Percentiles rank a stretch among this genome's conserved stretches.
Evolutionary conservation across 208 protist genomes (phyloP).

Genomic region (Leishmania aethiopica): DNA sequence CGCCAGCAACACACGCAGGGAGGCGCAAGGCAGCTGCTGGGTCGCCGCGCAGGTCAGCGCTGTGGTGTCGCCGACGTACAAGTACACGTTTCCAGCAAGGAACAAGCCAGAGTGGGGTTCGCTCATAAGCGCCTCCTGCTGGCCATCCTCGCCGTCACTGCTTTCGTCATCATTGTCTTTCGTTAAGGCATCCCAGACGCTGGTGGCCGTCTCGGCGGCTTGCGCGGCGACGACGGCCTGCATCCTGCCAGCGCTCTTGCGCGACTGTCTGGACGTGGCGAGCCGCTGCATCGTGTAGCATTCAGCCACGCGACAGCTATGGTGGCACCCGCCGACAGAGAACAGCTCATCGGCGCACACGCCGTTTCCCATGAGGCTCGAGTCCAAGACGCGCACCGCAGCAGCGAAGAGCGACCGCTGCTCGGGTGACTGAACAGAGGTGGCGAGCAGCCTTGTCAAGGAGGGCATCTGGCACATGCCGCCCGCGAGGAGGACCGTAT

Average conservation of each 20-base stretch:
- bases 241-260: conserved; percentile 30
- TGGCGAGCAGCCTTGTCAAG: conserved; percentile 47
- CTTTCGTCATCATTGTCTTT: conserved; percentile 23
- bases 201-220: conserved; percentile 19
- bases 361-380: conserved; percentile 42
- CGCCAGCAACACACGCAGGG: conserved; percentile 46
- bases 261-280: conserved; percentile 14
- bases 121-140: conserved; percentile 5
- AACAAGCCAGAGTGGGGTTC: conserved; percentile 19
- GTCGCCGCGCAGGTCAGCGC: conserved; percentile 18
- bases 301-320: conserved; percentile 60
- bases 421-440: conserved; percentile 30
- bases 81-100: conserved; percentile 46
- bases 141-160: conserved; percentile 10
- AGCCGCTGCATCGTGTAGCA: conserved; percentile 15
- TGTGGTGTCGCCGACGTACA: conserved; percentile 42
- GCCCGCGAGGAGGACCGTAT: conserved; percentile 67
- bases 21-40: conserved; percentile 9
- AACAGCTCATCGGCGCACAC: conserved; percentile 67
- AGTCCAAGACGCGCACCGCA: conserved; percentile 38
- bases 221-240: conserved; percentile 20
- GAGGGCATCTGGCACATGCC: conserved; percentile 80
- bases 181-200: conserved; percentile 30
- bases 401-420: conserved; percentile 21
- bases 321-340: conserved; percentile 69